Evolutionary conservation across 768 basidiomycete genomes (phyloP).

Genomic region (Hydnum rufescens): DNA sequence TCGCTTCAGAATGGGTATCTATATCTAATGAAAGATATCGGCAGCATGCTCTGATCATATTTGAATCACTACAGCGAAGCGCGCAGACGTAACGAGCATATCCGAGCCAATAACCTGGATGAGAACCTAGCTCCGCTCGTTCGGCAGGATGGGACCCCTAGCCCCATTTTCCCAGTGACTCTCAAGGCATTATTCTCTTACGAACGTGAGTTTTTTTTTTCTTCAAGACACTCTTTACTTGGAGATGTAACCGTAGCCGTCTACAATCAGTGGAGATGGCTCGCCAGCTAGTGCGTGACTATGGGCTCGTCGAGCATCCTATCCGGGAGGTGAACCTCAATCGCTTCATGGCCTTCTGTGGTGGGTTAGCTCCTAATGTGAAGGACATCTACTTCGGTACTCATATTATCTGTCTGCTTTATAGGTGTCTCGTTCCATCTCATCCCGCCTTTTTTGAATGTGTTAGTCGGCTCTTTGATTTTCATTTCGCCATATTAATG

Average conservation of each 20-base stretch:
- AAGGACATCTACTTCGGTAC: neutral
- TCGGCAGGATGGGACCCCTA: conserved; percentile 28
- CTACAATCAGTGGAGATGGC: conserved; percentile 21
- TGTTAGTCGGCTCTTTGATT: too few species aligned
- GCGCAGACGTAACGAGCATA: conserved; percentile 23
- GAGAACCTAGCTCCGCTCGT: conserved; percentile 29
- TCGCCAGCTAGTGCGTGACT: conserved; percentile 28
- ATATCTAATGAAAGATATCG: neutral
- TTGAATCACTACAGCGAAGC: conserved; percentile 23
- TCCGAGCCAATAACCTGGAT: conserved; percentile 22
- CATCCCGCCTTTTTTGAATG: neutral
- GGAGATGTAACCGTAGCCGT: neutral
- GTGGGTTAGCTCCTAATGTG: neutral
- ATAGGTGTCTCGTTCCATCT: neutral
- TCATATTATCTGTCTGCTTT: neutral
- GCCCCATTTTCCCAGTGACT: conserved; percentile 30
- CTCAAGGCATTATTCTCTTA: conserved; percentile 32
- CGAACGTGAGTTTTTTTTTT: conserved; percentile 20
- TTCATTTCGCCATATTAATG: too few species aligned
- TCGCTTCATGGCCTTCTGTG: conserved; percentile 38
- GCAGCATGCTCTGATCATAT: too few species aligned
- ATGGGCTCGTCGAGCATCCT: conserved; percentile 27
- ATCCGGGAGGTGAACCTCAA: conserved; percentile 28
- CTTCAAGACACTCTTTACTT: neutral
- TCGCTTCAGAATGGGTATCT: conserved; percentile 30